These are phyloP conservation scores for Daldinia caldariorum DNA, from an alignment of 495 filamentous ascomycete genomes.

Conservation along the genomic window DNA sequence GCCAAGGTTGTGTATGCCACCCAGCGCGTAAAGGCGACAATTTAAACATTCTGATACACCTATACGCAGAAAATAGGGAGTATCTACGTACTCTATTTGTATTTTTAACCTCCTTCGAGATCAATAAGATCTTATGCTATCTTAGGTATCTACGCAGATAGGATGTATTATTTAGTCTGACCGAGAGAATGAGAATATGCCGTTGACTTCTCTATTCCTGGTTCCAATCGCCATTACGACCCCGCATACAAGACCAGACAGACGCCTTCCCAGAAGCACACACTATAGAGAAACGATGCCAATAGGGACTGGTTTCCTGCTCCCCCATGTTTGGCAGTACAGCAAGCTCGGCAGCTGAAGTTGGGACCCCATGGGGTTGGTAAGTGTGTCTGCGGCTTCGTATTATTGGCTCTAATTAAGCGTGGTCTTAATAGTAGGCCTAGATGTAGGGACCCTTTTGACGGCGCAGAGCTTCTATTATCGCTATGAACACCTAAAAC, in stretches of 20 bases:
- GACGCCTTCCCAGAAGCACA: background rate
- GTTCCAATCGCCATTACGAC: background rate
- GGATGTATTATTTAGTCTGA: background rate
- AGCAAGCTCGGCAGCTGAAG: conserved; percentile 17
- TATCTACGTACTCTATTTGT: background rate
- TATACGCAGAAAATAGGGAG: background rate
- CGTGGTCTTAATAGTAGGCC: background rate
- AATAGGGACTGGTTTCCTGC: conserved; percentile 18
- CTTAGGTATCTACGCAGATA: background rate
- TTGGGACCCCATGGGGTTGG: background rate
- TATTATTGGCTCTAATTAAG: background rate
- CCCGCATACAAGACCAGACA: conserved; percentile 30
- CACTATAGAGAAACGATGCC: background rate
- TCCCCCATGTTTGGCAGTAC: conserved; percentile 29
- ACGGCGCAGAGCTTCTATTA: too few relatives aligned
- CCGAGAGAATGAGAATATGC: background rate
- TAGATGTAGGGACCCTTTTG: background rate
- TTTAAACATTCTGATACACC: background rate
- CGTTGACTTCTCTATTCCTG: background rate
- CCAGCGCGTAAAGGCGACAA: background rate
- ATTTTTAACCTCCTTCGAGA: background rate
- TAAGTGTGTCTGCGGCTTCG: background rate
- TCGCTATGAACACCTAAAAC: too few relatives aligned
- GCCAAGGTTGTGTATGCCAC: conserved; percentile 24
- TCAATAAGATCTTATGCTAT: background rate